Evolutionary conservation across 2,329 filamentous ascomycete genomes (phyloP), one percentile per base, ranked within the genome.

Genomic region (Pseudocercospora macadamiae): DNA sequence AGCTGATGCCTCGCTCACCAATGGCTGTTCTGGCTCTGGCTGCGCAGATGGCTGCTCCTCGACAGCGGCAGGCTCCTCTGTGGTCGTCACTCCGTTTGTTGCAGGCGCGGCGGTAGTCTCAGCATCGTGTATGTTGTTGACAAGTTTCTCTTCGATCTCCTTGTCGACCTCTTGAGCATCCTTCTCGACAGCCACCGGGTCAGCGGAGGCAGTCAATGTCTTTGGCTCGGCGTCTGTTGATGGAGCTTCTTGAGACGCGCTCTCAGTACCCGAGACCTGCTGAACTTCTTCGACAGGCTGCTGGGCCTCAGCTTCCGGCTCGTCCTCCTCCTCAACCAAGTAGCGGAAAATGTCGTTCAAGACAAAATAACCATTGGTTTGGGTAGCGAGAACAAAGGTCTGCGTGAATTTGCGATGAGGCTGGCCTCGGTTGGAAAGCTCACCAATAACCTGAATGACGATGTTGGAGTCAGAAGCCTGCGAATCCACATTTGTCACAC

Each of bases 311-410:
- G 76, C 45, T 54, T 69, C 67, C 47, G 80, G 77, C 68, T 86
- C 90, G 61, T 97, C 92, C 39, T 83, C 83, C 69, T 93, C 90
- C 62, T 95, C 91, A 65, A 89, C 87, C 66, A 99, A 87, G 78
- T 96, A 97, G 69, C 95, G 86, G 81, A 97, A 91, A 74, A 99
- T 96, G 73, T 99, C 95, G 77, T 99, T 99, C 69, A 99, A 85
- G 30, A 99, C 93, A 70, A 96, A 99, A 82, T 97, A 99, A 64
- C 95, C 95, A 57, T 93, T 96, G 51, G 91, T 91, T 80, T 99
- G 95, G 76, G 93, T 88, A 49, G 95, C 95, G 63, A 99, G 89
- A 63, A 99, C 91, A 70, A 99, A 99, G 53, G 93, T 97, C 83
- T 99, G 95, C 37, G 93, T 89, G 73, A 99, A 99, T 77, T 97